These are phyloP conservation scores for Suhomyces sp. DNA, from an alignment of 805 yeast genomes.

Conservation along the genomic window DNA sequence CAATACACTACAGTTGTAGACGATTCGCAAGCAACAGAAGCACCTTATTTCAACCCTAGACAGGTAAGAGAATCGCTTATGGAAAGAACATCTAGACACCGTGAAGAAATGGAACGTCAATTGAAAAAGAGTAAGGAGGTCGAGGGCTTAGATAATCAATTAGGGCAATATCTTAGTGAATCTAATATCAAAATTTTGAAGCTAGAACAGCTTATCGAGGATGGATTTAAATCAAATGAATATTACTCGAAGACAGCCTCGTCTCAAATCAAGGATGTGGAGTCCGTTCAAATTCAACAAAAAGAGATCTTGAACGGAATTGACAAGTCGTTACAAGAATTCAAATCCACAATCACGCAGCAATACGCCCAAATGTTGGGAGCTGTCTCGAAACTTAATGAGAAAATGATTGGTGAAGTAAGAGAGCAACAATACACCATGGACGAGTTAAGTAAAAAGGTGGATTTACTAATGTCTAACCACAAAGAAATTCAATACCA, in stretches of 20 bases:
- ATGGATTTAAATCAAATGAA: not conserved
- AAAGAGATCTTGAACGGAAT: constrained; percentile 16
- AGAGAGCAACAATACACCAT: constrained; percentile 37
- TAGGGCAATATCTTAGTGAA: constrained; percentile 7
- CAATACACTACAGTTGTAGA: constrained; percentile 20
- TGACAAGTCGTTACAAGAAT: constrained; percentile 18
- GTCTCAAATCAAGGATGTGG: constrained; percentile 16
- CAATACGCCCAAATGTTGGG: constrained; percentile 33
- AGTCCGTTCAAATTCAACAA: constrained; percentile 17
- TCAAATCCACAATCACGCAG: constrained; percentile 24
- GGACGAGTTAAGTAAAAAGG: constrained; percentile 33
- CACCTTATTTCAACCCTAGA: constrained; percentile 15
- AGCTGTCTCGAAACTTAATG: constrained; percentile 31
- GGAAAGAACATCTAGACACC: constrained; percentile 30
- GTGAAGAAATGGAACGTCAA: constrained; percentile 14
- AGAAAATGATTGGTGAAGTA: constrained; percentile 40
- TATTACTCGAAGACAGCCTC: constrained; percentile 8
- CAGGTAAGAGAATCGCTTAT: constrained; percentile 33
- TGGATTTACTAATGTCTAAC: constrained; percentile 38
- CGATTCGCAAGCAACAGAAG: constrained; percentile 1
- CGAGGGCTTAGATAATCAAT: not conserved
- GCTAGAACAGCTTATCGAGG: constrained; percentile 3
- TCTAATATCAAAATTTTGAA: constrained; percentile 8
- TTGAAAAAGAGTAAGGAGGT: not conserved
- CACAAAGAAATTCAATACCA: constrained; percentile 38